Base-by-base conservation (phyloP, 805 yeast species). In the Teunomyces cretensis region DNA sequence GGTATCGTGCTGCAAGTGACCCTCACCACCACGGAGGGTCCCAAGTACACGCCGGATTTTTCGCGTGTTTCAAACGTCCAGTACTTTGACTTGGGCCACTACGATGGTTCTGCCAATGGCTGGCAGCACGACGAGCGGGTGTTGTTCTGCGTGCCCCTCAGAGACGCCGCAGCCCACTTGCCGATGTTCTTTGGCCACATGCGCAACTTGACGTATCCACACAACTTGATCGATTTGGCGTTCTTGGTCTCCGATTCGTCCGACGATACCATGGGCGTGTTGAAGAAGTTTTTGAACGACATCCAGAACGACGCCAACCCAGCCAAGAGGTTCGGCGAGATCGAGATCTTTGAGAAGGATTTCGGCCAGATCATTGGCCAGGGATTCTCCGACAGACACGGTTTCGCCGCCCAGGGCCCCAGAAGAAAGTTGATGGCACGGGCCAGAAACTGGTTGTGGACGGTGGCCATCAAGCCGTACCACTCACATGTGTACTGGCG, bases 401-500 rank as follows among this genome's bases (percentile, higher is more conserved):
- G 97, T 1, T 91, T 92, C 64, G 90, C 88, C 9, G 97, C 96
- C 1, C 98, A 92, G 65, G 98, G 96, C 9, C 95, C 95, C 37
- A 78, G 98, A 62, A 76, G 98, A 58, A 92, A 92, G 64, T 76
- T 89, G 54, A 92, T 92, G 98, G 98, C 96, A 4, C 76, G 90
- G 47, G 97, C 97, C 5, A 77, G 98, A 63, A 92, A 92, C 65
- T 92, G 98, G 98, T 70, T 92, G 35, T 80, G 90, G 61, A 72
- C 92, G 0, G 89, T 86, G 6, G 95, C 96, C 1, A 65, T 92
- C 41, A 84, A 83, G 62, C 97, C 98, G 1, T 83, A 92, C 62
- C 98, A 92, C 62, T 83, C 96, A 6, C 90, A 91, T 86, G 97
- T 92, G 6, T 90, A 91, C 64, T 92, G 98, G 98, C 76, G 98